A percentile compares a stretch with the other conserved stretches of the same genome.
Conservation (phyloP, 371 early-diverging fungal species). For the Mortierella sp. region DNA sequence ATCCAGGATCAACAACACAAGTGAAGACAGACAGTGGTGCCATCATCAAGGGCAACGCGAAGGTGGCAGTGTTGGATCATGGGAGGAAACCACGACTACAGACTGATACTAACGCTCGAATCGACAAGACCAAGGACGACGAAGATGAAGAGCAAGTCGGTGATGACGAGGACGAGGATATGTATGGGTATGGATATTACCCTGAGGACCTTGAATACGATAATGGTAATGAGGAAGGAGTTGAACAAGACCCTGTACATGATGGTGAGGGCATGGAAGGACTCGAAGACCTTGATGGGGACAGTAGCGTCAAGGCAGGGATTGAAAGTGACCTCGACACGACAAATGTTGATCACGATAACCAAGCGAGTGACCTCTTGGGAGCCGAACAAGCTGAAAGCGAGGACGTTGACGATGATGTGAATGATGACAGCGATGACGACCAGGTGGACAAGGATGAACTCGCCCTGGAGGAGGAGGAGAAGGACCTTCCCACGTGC, state of each 20-base stretch:
- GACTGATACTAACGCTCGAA: too few relatives aligned
- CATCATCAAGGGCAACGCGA: too few relatives aligned
- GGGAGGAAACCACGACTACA: too few relatives aligned
- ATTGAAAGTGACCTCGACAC: not conserved
- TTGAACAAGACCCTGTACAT: too few relatives aligned
- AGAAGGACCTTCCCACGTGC: not conserved
- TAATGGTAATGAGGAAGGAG: too few relatives aligned
- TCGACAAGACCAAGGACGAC: not conserved
- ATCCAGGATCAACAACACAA: not conserved
- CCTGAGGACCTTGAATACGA: too few relatives aligned
- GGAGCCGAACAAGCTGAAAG: not conserved
- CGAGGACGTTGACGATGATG: constrained; percentile 7
- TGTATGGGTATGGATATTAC: too few relatives aligned
- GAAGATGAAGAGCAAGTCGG: not conserved
- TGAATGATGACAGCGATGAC: constrained; percentile 7
- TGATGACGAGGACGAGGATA: not conserved
- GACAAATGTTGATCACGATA: not conserved
- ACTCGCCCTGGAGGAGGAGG: not conserved
- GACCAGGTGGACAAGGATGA: not conserved
- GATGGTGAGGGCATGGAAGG: too few relatives aligned
- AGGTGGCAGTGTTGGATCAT: too few relatives aligned
- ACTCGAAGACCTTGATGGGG: too few relatives aligned
- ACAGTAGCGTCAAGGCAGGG: constrained; percentile 2
- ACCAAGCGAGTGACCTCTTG: not conserved
- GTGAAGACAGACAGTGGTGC: not conserved